Base-by-base conservation (phyloP, 257 asterid genomes). In the Schizonepeta tenuifolia region DNA sequence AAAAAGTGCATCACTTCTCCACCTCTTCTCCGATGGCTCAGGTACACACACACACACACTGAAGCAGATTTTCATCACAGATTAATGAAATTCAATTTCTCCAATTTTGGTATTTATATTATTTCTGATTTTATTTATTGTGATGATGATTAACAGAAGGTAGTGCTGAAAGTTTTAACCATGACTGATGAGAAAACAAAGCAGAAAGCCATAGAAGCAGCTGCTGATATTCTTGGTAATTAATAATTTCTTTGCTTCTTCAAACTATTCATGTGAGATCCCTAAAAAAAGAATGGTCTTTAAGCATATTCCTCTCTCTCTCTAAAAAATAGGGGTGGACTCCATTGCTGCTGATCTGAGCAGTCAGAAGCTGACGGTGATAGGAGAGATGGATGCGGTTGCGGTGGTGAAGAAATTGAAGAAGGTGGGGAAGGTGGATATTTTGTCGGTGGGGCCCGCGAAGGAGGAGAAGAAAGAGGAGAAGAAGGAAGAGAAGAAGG, bases 121-220 rank as follows among this genome's bases (percentile, higher is more conserved):
- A 15, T 7, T 4, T 63, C 6, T 40, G 1, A 13, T 18, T 40
- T 24, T 49, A 53, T 28, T 50, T 59, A 63, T 14, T 20, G 40
- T 53, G 54, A 24, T 31, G 54, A 65, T 47, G n/a, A n/a, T n/a
- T n/a, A 26, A 26, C 87, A 87, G 85, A 87, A 87, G 76, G 69
- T 87, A 62, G 86, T 87, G 75, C 33, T 87, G 63, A 87, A 76
- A 83, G 83, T 87, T 22, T 41, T 83, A 80, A 84, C 88, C 24
- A 87, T 87, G 92, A 87, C 84, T 20, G 90, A 87, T 75, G 92
- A 87, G 72, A 87, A 81, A 72, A 82, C 88, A 40, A 87, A 87
- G 80, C 92, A 85, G 79, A 87, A 79, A 72, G 86, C 92, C 80
- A 87, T 87, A 1, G 92, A 85, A 80, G 92, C 92, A 24, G 92